Conservation (phyloP, 371 early-diverging fungal genomes). For the Zopfochytrium polystomum region DNA sequence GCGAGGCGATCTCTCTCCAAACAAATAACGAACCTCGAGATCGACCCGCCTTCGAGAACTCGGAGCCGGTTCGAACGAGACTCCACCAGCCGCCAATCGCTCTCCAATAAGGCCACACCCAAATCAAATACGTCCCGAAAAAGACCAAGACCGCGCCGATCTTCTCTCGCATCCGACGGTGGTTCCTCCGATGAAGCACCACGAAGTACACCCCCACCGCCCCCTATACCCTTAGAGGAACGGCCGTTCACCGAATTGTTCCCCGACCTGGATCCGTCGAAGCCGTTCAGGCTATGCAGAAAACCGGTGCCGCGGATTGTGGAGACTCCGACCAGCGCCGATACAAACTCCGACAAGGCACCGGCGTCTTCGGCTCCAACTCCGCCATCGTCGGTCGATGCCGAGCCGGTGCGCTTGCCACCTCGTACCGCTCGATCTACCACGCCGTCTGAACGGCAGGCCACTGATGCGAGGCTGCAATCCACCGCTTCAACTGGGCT, state of each 20-base stretch:
- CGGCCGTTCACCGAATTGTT: slow-evolving; percentile 73
- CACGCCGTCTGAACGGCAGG: neutral
- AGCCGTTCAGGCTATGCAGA: slow-evolving; percentile 50
- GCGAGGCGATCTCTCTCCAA: no score
- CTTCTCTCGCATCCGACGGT: no score
- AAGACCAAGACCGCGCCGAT: no score
- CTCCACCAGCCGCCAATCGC: no score
- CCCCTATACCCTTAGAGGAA: slow-evolving; percentile 72
- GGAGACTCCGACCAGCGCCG: neutral
- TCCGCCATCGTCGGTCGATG: neutral
- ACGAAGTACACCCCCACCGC: neutral
- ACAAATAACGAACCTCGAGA: no score
- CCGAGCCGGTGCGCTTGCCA: neutral
- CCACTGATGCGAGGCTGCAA: slow-evolving; percentile 30
- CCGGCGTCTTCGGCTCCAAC: slow-evolving; percentile 14
- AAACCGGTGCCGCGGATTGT: slow-evolving; percentile 4
- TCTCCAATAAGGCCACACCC: no score
- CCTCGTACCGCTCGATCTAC: neutral
- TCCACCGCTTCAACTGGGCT: slow-evolving; percentile 10
- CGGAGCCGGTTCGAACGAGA: no score
- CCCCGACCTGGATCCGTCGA: slow-evolving; percentile 69
- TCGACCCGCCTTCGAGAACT: no score
- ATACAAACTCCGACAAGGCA: neutral
- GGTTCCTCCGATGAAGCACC: neutral
- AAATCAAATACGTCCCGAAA: no score